Conservation (phyloP, 2,329 filamentous ascomycete genomes). For the Exserohilum turcica region DNA sequence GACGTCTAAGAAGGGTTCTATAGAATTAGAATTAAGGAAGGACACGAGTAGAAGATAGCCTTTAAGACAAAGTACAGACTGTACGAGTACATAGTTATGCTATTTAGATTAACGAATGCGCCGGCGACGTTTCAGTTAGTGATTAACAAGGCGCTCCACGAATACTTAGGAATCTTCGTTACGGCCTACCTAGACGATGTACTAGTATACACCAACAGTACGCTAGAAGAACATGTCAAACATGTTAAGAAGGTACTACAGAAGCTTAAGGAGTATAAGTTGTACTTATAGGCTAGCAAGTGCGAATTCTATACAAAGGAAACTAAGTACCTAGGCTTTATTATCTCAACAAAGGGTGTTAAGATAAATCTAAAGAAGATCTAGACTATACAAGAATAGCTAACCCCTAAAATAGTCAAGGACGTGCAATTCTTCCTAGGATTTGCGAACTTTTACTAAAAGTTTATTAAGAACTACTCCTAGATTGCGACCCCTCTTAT, state of each 20-base stretch:
- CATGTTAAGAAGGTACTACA: constrained; percentile 31
- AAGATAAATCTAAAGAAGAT: constrained; percentile 34
- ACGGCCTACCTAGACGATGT: neutral
- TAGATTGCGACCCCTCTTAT: neutral
- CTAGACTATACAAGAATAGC: constrained; percentile 30
- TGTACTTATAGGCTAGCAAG: constrained; percentile 33
- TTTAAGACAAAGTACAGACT: neutral
- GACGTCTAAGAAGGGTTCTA: neutral
- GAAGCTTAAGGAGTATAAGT: constrained; percentile 18
- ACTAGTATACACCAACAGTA: neutral
- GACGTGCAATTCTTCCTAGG: constrained; percentile 10
- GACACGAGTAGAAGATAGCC: neutral
- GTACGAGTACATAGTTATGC: neutral
- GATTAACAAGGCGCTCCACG: neutral
- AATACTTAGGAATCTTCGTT: neutral
- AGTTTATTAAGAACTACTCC: constrained; percentile 2
- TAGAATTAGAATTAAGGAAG: neutral
- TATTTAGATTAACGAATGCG: neutral
- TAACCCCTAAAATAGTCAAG: constrained; percentile 20
- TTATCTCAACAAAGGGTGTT: constrained; percentile 31
- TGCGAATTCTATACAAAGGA: constrained; percentile 36
- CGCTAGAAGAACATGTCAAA: constrained; percentile 1
- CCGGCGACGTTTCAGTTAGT: constrained; percentile 2
- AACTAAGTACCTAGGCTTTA: constrained; percentile 40
- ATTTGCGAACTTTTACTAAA: neutral